Base-by-base conservation (phyloP, 2,329 filamentous ascomycete genomes). In the Cladobotryum protrusum region DNA sequence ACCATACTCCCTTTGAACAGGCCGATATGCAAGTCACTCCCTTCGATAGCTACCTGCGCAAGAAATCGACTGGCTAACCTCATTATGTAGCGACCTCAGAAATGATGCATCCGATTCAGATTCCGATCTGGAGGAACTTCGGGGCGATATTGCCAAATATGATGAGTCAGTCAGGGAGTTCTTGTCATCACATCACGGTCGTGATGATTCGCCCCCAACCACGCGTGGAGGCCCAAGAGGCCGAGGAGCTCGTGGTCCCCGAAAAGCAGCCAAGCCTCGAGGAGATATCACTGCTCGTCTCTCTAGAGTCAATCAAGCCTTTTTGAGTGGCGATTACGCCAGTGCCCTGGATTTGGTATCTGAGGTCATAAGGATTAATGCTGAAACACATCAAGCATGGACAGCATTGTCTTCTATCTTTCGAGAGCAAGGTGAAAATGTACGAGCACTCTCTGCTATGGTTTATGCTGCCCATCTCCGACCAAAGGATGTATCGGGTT, bases 251-350 rank as follows among this genome's bases (percentile, higher is more conserved):
- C 65, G 71, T 13, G 77, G 77, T 6, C 77, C 77, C 20, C 72
- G 78, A 15, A 81, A 83, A 62, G 77, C 81, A 19, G 82, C 80
- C 8, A 85, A 87, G 62, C 85, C 83, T 14, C 80, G 83, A 41
- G 81, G 77, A 37, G 83, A 89, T 57, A 87, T 90, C 64, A 88
- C 85, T 59, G 73, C 79, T 37, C 73, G 84, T 39, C 74, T 90
- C 44, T 76, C 78, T 43, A 74, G 79, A 60, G 87, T 87, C 3
- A 87, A 83, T 52, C 75, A 83, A 52, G 80, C 82, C 4, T 90
- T 84, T 60, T 73, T 89, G 52, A 72, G 77, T 9, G 73, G 77
- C 20, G 74, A 84, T 17, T 82, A 84, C 54, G 74, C 79, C 5
- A 71, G 75, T 37, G 83, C 86, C 5, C 69, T 82, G 34, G 74